Base-by-base conservation (phyloP, 768 basidiomycete species). In the Agrocybe pediades region DNA sequence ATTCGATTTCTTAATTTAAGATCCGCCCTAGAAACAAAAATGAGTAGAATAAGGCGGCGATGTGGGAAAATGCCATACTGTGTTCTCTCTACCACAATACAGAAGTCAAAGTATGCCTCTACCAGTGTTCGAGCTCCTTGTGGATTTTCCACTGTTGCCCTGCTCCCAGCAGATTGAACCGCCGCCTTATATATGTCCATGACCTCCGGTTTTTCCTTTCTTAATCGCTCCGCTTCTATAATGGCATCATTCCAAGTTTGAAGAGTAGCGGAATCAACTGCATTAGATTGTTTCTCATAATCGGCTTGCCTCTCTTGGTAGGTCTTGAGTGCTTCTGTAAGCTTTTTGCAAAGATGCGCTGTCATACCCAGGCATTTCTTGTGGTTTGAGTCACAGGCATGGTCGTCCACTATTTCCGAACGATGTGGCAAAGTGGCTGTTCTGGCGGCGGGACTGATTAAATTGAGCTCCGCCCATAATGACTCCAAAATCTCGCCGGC, bases 351-450 rank as follows among this genome's bases (percentile, higher is more conserved):
- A 46, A 58, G 17, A 53, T 46, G 39, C 7, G 36, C 33, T 42
- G 29, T 41, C 2, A 65, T 65, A 0, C 41, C 43, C 0, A 62
- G 29, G n/a, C 55, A 26, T 43, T 68, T 68, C 36, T 62, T 67
- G 15, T 58, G 63, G 50, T 68, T 67, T 9, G 55, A 57, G 42
- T 65, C 62, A 43, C 41, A 49, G 41, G 62, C 63, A 40, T 66
- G 61, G 54, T 66, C 58, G 44, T 66, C 61, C 1, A 67, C 40
- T 1, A 59, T 45, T 42, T 68, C 59, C 11, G 49, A 39, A 11
- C 58, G 36, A 36, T 51, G 41, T 0, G 63, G 45, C 17, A 54
- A 17, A 6, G 61, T 59, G 19, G 60, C 57, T 0, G 52, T 60
- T 16, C 45, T 24, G 3, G 53, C 51, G 1, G 39, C 47, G 13